Conservation (phyloP, 2,329 filamentous ascomycete genomes). For the Catunica adiposa region DNA sequence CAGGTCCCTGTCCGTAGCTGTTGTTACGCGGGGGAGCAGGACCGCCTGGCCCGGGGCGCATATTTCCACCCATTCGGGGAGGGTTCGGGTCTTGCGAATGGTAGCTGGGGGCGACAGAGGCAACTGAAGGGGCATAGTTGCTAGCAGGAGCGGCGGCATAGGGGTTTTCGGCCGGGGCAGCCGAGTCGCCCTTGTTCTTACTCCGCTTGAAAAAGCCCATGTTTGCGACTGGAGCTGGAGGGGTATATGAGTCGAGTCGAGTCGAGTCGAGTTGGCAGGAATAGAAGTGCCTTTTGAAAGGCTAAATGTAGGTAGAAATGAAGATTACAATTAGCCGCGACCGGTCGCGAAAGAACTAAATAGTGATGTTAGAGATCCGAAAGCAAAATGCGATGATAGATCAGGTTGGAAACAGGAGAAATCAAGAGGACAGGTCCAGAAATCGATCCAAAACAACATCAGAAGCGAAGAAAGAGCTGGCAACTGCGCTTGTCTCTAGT, state of each 20-base stretch:
- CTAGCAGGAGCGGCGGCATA: slow-evolving; percentile 10
- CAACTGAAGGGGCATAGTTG: slow-evolving; percentile 13
- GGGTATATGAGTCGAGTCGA: not conserved
- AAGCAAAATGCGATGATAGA: too few relatives aligned
- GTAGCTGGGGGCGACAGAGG: slow-evolving; percentile 12
- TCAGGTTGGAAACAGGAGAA: too few relatives aligned
- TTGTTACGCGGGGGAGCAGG: slow-evolving; percentile 18
- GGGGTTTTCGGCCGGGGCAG: slow-evolving; percentile 13
- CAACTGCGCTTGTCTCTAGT: not conserved
- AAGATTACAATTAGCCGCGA: not conserved
- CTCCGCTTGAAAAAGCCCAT: slow-evolving; percentile 13
- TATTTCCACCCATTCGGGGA: slow-evolving; percentile 7
- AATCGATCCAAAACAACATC: too few relatives aligned
- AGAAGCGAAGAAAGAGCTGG: not conserved
- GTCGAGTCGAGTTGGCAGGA: not conserved
- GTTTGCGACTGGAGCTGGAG: not conserved
- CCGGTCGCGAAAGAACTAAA: not conserved
- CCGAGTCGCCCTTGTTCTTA: slow-evolving; percentile 11
- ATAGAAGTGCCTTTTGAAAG: not conserved
- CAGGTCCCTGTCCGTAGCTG: slow-evolving; percentile 3
- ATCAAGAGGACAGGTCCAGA: too few relatives aligned
- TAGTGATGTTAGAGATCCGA: not conserved
- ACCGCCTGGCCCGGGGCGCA: slow-evolving; percentile 21
- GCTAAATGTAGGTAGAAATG: not conserved
- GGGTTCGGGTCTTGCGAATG: slow-evolving; percentile 11